Evolutionary conservation across 2,329 filamentous ascomycete species (phyloP).

Genomic region (Pseudogymnoascus pannorum): DNA sequence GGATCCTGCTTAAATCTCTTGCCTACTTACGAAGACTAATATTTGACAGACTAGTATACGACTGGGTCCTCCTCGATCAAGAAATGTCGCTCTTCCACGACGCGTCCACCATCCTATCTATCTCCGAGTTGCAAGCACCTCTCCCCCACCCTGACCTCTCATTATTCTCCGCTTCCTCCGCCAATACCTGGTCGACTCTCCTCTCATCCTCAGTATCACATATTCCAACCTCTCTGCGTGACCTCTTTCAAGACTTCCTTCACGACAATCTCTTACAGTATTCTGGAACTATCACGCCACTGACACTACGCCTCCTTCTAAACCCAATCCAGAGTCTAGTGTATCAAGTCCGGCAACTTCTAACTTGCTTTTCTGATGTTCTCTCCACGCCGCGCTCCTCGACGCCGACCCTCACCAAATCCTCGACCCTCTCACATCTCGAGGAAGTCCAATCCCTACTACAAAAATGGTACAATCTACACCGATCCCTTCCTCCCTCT

Average conservation of each 20-base stretch:
- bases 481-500: constrained; percentile 29
- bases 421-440: constrained; percentile 51
- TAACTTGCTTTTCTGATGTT: constrained; percentile 57
- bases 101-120: constrained; percentile 52
- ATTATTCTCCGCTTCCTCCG: constrained; percentile 24
- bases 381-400: constrained; percentile 35
- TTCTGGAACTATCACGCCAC: constrained; percentile 37
- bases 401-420: constrained; percentile 45
- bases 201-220: constrained; percentile 3
- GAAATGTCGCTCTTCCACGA: constrained; percentile 63
- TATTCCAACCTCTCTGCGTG: constrained; percentile 47
- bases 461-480: constrained; percentile 61
- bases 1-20: constrained; percentile 19
- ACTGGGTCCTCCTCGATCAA: constrained; percentile 68
- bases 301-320: constrained; percentile 59
- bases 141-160: constrained; percentile 38
- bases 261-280: constrained; percentile 52
- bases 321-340: constrained; percentile 61
- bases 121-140: constrained; percentile 57
- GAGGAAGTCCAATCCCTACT: constrained; percentile 59
- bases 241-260: constrained; percentile 61
- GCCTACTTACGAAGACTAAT: constrained; percentile 14
- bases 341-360: constrained; percentile 56
- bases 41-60: constrained; percentile 56
- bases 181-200: not conserved